Conservation (phyloP, 2,329 filamentous ascomycete genomes). For the Alternaria sp. region DNA sequence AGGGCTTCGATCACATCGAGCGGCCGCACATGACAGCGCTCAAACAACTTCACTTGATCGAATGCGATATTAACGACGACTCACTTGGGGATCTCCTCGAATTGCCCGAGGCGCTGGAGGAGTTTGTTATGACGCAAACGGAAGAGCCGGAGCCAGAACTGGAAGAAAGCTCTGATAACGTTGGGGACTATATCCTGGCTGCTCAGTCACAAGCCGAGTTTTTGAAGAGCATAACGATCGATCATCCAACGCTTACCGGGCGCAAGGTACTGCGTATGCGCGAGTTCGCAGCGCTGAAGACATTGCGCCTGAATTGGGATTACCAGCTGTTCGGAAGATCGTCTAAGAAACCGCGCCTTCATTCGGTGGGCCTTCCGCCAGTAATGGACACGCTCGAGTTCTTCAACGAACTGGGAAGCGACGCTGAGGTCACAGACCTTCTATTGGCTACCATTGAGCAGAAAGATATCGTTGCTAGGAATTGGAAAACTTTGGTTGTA, state of each 20-base stretch:
- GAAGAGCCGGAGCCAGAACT: constrained; percentile 40
- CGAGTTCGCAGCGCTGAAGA: constrained; percentile 33
- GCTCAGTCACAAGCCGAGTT: constrained; percentile 37
- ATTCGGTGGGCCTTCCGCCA: constrained; percentile 40
- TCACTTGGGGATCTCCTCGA: constrained; percentile 40
- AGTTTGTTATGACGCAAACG: constrained; percentile 41
- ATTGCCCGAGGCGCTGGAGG: constrained; percentile 38
- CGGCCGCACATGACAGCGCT: constrained; percentile 37
- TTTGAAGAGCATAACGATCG: constrained; percentile 37
- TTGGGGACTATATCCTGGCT: constrained; percentile 41
- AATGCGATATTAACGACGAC: constrained; percentile 44
- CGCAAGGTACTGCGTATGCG: constrained; percentile 39
- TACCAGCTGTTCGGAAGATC: constrained; percentile 43
- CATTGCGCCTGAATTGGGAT: constrained; percentile 39
- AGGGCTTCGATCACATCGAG: constrained; percentile 40
- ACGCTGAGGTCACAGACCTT: constrained; percentile 39
- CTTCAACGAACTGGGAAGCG: constrained; percentile 41
- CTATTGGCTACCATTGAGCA: constrained; percentile 35
- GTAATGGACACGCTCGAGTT: constrained; percentile 37
- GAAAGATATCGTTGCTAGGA: constrained; percentile 32
- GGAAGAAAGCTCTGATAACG: constrained; percentile 41
- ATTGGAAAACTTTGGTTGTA: constrained; percentile 32
- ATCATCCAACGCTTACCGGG: constrained; percentile 34
- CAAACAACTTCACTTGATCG: constrained; percentile 36
- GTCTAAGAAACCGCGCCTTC: constrained; percentile 39